phyloP scores from a whole-genome alignment of 371 early-diverging fungal genomes.

The Polyrhizophydium stewartii region DNA sequence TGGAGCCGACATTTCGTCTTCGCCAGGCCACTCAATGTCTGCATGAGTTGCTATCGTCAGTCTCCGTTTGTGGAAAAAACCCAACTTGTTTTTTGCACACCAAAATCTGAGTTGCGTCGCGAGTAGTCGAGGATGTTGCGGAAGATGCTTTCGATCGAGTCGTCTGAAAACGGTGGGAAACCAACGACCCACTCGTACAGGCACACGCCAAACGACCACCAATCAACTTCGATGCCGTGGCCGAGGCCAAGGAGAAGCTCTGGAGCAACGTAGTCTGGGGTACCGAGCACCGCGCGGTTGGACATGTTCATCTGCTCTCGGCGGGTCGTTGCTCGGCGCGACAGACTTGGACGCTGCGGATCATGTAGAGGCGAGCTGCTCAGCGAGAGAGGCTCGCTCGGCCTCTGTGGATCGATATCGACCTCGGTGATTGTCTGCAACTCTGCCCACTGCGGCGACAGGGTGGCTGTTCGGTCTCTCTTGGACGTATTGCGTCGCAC shows the following conservation, averaged over 20 bases:
- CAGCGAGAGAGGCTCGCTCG: conserved; percentile 13
- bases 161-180: conserved; percentile 66
- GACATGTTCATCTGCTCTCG: conserved; percentile 91
- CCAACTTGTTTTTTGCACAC: conserved; percentile 4
- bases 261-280: conserved; percentile 99
- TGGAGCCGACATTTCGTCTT: conserved; percentile 49
- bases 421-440: too few relatives aligned
- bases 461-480: too few relatives aligned
- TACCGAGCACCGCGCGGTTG: conserved; percentile 99
- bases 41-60: background rate
- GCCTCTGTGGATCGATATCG: conserved; percentile 8
- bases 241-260: conserved; percentile 91
- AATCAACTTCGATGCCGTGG: conserved; percentile 93
- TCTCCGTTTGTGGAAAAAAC: background rate
- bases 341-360: conserved; percentile 39
- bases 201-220: conserved; percentile 99
- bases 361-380: conserved; percentile 14
- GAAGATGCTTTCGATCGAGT: conserved; percentile 76
- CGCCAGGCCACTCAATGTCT: conserved; percentile 66
- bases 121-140: conserved; percentile 60
- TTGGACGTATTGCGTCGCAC: too few relatives aligned
- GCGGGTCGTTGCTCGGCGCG: conserved; percentile 96
- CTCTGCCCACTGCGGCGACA: too few relatives aligned
- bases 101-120: background rate
- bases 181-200: conserved; percentile 79